These are phyloP conservation scores for Quercus glauca DNA, from an alignment of 306 rosid species.

Conservation along the genomic window DNA sequence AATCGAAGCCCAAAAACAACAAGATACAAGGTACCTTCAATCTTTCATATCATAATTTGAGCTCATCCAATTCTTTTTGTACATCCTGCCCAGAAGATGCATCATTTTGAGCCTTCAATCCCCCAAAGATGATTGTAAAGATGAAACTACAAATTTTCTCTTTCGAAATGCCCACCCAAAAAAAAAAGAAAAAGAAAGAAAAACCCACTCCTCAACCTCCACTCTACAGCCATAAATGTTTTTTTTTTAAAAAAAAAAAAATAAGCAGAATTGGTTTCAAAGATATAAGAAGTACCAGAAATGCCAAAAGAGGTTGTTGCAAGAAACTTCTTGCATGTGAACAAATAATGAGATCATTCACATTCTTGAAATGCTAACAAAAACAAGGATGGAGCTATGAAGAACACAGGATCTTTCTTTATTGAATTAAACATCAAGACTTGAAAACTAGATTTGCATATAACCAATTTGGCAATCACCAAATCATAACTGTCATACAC, in stretches of 20 bases:
- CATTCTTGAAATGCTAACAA: background rate
- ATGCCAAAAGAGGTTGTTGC: background rate
- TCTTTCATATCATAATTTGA: slow-evolving; percentile 58
- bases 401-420: background rate
- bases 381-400: background rate
- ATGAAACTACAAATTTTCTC: too few relatives aligned
- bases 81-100: slow-evolving; percentile 55
- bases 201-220: too few relatives aligned
- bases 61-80: slow-evolving; percentile 79
- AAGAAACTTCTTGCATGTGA: background rate
- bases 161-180: too few relatives aligned
- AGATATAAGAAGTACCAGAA: background rate
- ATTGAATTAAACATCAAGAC: background rate
- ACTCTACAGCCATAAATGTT: too few relatives aligned
- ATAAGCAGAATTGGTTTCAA: too few relatives aligned
- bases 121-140: slow-evolving; percentile 72
- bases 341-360: background rate
- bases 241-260: too few relatives aligned
- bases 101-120: slow-evolving; percentile 76
- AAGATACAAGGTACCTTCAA: slow-evolving; percentile 58
- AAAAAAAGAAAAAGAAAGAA: too few relatives aligned
- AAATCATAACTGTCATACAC: background rate
- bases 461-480: background rate
- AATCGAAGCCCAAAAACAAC: slow-evolving; percentile 15
- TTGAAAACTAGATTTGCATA: background rate